These are phyloP conservation scores for Colletotrichum sp. DNA, from an alignment of 2,329 filamentous ascomycete genomes.

Conservation along the genomic window DNA sequence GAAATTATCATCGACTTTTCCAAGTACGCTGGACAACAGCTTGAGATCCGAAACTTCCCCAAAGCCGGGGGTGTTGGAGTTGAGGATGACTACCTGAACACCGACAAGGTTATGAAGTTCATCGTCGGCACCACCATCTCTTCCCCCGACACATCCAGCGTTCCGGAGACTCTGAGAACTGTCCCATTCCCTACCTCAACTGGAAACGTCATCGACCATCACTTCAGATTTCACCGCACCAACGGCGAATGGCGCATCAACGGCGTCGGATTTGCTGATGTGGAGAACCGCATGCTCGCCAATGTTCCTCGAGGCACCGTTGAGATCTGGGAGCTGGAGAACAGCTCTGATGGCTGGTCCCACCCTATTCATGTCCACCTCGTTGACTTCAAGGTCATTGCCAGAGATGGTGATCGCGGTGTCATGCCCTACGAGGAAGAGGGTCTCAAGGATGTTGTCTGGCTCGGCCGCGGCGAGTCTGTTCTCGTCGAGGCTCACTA, in stretches of 20 bases:
- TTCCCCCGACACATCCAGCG: neutral
- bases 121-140: neutral
- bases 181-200: neutral
- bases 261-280: neutral
- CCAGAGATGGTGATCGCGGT: neutral
- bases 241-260: neutral
- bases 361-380: constrained; percentile 65
- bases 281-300: neutral
- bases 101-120: neutral
- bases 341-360: constrained; percentile 53
- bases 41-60: neutral
- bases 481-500: constrained; percentile 36
- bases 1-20: neutral
- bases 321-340: constrained; percentile 55
- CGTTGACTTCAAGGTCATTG: constrained; percentile 57
- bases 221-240: neutral
- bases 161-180: neutral
- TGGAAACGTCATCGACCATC: neutral
- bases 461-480: constrained; percentile 41
- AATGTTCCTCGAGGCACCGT: constrained; percentile 49
- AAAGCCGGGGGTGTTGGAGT: neutral
- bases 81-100: neutral
- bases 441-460: neutral
- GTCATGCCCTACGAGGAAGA: neutral
- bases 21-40: neutral